Evolutionary conservation across 31 red algal genomes (phyloP), one percentile per base, ranked within the genome.

Genomic region (Porphyra umbilicalis): DNA sequence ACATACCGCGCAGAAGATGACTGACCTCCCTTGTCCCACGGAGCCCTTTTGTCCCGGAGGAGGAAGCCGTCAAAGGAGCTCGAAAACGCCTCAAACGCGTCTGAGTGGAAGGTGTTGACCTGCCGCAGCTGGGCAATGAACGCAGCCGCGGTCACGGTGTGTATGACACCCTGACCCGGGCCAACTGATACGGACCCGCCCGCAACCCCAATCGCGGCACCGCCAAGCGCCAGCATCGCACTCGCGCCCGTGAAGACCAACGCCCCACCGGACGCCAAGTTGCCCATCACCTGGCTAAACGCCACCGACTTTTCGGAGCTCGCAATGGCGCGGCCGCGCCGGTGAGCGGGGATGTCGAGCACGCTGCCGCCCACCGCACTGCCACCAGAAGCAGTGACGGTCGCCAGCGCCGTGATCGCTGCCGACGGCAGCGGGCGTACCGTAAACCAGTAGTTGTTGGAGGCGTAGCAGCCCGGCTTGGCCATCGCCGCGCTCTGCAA

Each of bases 41-140:
- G 33, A 9, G 33, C 77, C 34, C 3, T 30, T 16, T 35, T 78
- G 77, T 34, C 77, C 68, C 89, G 85, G 11, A 76, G 86, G 80
- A 89, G 75, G 40, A 94, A 94, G 32, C 80, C 34, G 71, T 82
- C 83, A 37, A 94, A 80, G 6, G 67, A 39, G 31, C 80, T 75
- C 32, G 80, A 83, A 71, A 94, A 94, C 35, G 88, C 87, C 14
- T 39, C 35, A 83, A 94, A 86, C 1, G 91, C 84, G 68, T 94
- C 91, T 5, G 91, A 83, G 57, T 94, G 91, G 79, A 94, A 94
- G 32, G 86, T 87, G 31, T 85, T 86, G 68, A 94, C 84, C 83
- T 94, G 86, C 39, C 81, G 83, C 31, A 94, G 29, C 38, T 87
- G 82, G 13, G 91, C 91, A 10, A 89, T 81, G 75, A 94, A 94